Evolutionary conservation across 441 rosid species (phyloP), one percentile per base, ranked within the genome.

Genomic region (Adansonia grandidieri): DNA sequence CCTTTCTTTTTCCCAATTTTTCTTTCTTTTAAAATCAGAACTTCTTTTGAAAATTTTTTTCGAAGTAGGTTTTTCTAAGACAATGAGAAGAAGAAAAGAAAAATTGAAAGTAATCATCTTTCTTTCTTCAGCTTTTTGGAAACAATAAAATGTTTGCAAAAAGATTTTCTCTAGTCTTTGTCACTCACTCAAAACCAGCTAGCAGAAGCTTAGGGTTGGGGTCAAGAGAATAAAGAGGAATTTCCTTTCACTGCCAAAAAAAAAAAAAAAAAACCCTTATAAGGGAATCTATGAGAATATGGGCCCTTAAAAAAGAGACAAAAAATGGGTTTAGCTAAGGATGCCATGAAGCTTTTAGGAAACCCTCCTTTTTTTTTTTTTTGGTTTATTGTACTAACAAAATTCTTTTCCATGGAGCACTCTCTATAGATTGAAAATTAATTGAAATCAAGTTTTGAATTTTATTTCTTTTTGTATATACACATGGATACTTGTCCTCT

Each of bases 221-320:
- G 10, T 1, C 9, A n/a, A n/a, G 6, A 4, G 22, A 22, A 10
- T 17, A 9, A 45, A 45, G 6, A 45, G 17, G 58, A 70, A 70
- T 19, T 6, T 22, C 17, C 74, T 24, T 47, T 50, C 60, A 70
- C 37, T 20, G 5, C 37, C 7, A 10, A 73, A 73, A 17, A 24
- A 24, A 24, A 24, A 24, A 24, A 24, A 24, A 24, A 24, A 24
- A 24, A 24, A n/a, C n/a, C n/a, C 44, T 45, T 2, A 19, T 20
- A 68, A 13, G 73, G 10, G 54, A 45, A 7, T 48, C 15, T 68
- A 45, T 68, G 13, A 17, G 71, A 67, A n/a, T 7, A 20, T 68
- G 56, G 56, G 71, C 37, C 60, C 64, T 10, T 70, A n/a, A 11
- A 32, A 37, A 68, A 70, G 17, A 13, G 67, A 28, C 44, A 62